Evolutionary conservation across 208 protist genomes (phyloP).

Genomic region (Trypanosoma theileri): DNA sequence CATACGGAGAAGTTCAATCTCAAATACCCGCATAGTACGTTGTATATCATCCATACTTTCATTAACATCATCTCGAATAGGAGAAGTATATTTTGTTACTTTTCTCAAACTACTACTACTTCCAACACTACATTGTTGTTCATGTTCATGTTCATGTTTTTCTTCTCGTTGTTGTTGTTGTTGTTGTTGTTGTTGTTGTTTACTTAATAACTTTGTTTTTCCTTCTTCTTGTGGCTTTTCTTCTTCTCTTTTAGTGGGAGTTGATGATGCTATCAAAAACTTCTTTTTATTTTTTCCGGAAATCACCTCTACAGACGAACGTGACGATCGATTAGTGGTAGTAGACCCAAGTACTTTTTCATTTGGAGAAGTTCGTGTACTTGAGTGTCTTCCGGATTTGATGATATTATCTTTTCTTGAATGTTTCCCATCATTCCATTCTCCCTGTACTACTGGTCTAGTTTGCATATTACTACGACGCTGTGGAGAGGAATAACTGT

Average conservation of each 20-base stretch:
- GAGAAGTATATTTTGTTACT: not conserved
- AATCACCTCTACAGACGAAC: too few relatives aligned
- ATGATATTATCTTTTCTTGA: too few relatives aligned
- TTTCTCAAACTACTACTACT: not conserved
- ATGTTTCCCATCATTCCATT: too few relatives aligned
- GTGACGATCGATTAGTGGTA: too few relatives aligned
- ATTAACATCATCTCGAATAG: not conserved
- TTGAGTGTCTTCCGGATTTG: too few relatives aligned
- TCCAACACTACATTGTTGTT: not conserved
- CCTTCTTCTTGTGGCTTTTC: too few relatives aligned
- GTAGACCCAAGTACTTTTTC: too few relatives aligned
- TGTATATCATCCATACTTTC: slow-evolving; percentile 1
- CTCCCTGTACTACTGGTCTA: too few relatives aligned
- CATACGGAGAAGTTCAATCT: slow-evolving; percentile 6
- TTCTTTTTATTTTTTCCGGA: too few relatives aligned
- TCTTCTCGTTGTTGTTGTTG: not conserved
- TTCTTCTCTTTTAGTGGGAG: too few relatives aligned
- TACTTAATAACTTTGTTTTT: not conserved
- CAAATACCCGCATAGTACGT: slow-evolving; percentile 4
- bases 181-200: not conserved
- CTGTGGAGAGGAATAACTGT: not conserved
- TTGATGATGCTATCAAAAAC: too few relatives aligned
- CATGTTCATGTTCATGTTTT: not conserved
- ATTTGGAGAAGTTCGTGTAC: too few relatives aligned
- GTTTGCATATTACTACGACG: not conserved